Conservation (phyloP, 2,329 filamentous ascomycete genomes). For the Monosporascus sp. region DNA sequence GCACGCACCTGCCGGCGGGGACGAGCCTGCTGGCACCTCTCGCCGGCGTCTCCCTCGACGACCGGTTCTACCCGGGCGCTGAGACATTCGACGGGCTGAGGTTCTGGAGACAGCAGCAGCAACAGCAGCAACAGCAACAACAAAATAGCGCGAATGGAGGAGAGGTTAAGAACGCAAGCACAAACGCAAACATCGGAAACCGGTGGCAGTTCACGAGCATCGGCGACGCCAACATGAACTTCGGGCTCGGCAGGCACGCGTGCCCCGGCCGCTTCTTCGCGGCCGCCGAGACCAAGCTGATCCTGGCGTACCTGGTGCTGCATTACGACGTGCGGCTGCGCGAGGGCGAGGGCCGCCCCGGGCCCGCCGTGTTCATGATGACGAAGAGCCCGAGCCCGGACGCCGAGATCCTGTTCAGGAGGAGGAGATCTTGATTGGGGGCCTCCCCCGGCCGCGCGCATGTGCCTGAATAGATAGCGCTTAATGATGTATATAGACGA, state of each 20-base stretch:
- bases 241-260: constrained; percentile 34
- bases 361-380: constrained; percentile 29
- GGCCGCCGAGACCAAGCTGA: constrained; percentile 39
- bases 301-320: constrained; percentile 34
- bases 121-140: constrained; percentile 14
- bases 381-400: constrained; percentile 25
- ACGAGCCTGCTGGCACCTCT: constrained; percentile 37
- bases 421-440: constrained; percentile 5
- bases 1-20: constrained; percentile 41
- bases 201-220: constrained; percentile 29
- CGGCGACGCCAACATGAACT: constrained; percentile 29
- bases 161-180: constrained; percentile 8
- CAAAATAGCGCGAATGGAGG: constrained; percentile 1
- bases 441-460: neutral
- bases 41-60: constrained; percentile 31
- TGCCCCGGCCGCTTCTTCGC: constrained; percentile 41
- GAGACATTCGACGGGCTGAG: constrained; percentile 33
- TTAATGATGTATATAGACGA: too few species aligned
- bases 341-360: constrained; percentile 21
- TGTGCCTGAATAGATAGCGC: neutral
- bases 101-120: constrained; percentile 28
- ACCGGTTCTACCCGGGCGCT: constrained; percentile 29
- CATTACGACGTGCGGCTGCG: constrained; percentile 32
- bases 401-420: constrained; percentile 24
- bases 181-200: constrained; percentile 6